Evolutionary conservation across 345 rosid genomes (phyloP).

Genomic region (Odontarrhena argentea): DNA sequence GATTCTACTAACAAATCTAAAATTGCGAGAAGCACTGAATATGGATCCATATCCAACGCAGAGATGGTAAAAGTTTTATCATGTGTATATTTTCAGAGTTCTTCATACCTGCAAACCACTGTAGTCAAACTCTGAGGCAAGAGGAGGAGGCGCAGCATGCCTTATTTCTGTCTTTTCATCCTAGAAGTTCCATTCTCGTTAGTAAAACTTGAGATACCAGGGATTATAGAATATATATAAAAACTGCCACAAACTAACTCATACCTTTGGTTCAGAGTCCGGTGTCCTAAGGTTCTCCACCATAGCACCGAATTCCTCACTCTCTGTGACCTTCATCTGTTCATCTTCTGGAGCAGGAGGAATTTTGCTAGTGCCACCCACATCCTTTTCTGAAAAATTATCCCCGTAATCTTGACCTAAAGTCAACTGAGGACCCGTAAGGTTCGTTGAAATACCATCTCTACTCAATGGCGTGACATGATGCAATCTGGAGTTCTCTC

Average conservation of each 20-base stretch:
- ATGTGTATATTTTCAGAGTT: constrained; percentile 18
- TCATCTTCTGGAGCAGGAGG: constrained; percentile 40
- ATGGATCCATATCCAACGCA: constrained; percentile 6
- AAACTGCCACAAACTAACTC: constrained; percentile 34
- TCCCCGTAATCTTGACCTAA: constrained; percentile 50
- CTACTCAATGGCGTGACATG: constrained; percentile 46
- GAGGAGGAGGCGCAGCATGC: constrained; percentile 56
- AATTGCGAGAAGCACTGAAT: constrained; percentile 15
- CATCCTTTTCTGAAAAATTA: constrained; percentile 40
- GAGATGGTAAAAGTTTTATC: constrained; percentile 12
- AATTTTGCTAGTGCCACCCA: constrained; percentile 36
- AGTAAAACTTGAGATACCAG: constrained; percentile 12
- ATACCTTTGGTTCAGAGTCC: constrained; percentile 67
- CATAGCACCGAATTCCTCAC: constrained; percentile 65
- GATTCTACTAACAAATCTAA: constrained; percentile 10
- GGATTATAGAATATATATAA: constrained; percentile 16
- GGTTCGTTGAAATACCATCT: constrained; percentile 46
- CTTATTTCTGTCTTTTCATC: constrained; percentile 55
- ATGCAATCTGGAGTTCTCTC: constrained; percentile 41
- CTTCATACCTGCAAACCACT: constrained; percentile 72
- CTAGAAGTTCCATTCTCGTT: constrained; percentile 48
- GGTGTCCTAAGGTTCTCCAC: constrained; percentile 57
- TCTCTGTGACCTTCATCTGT: constrained; percentile 54
- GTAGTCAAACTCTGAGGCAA: constrained; percentile 63
- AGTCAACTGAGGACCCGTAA: constrained; percentile 46